phyloP scores from a whole-genome alignment of 116 monocot species.

The Posidonia oceanica region DNA sequence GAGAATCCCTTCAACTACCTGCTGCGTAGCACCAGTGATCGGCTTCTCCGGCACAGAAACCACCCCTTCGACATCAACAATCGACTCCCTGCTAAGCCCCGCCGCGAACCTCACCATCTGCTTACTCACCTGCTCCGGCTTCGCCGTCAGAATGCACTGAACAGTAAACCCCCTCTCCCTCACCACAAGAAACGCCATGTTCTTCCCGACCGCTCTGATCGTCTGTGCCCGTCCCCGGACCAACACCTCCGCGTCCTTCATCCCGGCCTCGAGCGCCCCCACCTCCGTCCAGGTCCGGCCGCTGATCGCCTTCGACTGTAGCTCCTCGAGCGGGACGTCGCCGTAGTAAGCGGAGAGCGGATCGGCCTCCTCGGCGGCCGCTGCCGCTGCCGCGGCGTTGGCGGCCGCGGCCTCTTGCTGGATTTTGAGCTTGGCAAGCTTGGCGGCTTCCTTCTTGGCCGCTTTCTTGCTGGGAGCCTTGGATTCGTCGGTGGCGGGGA shows the following conservation, averaged over 20 bases:
- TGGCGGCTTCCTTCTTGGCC: conserved; percentile 22
- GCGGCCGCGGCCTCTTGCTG: conserved; percentile 33
- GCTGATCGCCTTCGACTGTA: conserved; percentile 56
- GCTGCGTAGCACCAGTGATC: conserved; percentile 77
- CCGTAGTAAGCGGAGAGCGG: conserved; percentile 55
- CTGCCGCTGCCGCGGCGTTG: conserved; percentile 12
- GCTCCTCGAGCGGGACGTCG: conserved; percentile 46
- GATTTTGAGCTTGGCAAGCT: conserved; percentile 44
- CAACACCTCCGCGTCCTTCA: conserved; percentile 44
- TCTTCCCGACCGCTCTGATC: conserved; percentile 73
- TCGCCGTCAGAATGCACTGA: conserved; percentile 65
- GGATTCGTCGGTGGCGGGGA: not conserved
- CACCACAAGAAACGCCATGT: conserved; percentile 82
- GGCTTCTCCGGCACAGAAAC: conserved; percentile 52
- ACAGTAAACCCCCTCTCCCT: conserved; percentile 58
- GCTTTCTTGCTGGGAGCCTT: conserved; percentile 14
- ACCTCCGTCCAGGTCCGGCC: conserved; percentile 58
- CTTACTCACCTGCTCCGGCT: conserved; percentile 40
- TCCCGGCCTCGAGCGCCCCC: conserved; percentile 18
- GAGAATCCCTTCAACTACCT: conserved; percentile 20
- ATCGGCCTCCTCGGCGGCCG: conserved; percentile 28
- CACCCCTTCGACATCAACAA: conserved; percentile 58
- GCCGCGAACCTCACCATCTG: conserved; percentile 82
- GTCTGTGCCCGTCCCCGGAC: conserved; percentile 63
- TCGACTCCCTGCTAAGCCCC: conserved; percentile 56